phyloP scores from a whole-genome alignment of 257 asterid genomes.

The Plantago ovata region DNA sequence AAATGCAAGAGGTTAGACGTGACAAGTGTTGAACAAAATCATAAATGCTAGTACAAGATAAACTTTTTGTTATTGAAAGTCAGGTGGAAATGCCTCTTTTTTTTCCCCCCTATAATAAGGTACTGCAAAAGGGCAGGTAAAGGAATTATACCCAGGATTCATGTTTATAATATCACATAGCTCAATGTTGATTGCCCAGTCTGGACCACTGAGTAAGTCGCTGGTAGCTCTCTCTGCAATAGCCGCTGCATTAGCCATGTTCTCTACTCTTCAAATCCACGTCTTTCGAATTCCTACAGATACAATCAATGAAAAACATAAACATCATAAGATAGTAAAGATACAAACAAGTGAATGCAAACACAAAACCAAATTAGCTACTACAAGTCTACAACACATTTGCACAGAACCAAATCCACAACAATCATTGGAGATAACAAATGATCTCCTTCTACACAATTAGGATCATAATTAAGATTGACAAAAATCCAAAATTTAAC shows the following conservation, averaged over 20 bases:
- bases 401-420: too few relatives aligned
- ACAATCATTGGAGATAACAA: too few relatives aligned
- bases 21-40: too few relatives aligned
- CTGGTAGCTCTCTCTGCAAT: slow-evolving; percentile 97
- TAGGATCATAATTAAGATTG: slow-evolving; percentile 9
- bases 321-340: too few relatives aligned
- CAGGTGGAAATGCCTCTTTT: neutral
- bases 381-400: too few relatives aligned
- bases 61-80: too few relatives aligned
- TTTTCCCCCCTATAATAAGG: neutral
- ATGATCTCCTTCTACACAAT: neutral
- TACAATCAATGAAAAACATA: slow-evolving; percentile 9
- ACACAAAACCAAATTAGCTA: slow-evolving; percentile 2
- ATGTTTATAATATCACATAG: slow-evolving; percentile 78
- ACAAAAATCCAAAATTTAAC: too few relatives aligned
- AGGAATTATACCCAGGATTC: slow-evolving; percentile 66
- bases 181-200: slow-evolving; percentile 96
- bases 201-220: slow-evolving; percentile 92
- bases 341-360: neutral
- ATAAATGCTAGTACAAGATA: too few relatives aligned
- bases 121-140: neutral
- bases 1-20: too few relatives aligned
- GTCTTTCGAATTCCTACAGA: slow-evolving; percentile 20
- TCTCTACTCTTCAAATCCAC: slow-evolving; percentile 16
- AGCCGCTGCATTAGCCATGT: slow-evolving; percentile 84